Percentiles rank a stretch among this genome's conserved stretches.
These are phyloP conservation scores for Quercus variabilis DNA, from an alignment of 306 rosid species.

Conservation along the genomic window DNA sequence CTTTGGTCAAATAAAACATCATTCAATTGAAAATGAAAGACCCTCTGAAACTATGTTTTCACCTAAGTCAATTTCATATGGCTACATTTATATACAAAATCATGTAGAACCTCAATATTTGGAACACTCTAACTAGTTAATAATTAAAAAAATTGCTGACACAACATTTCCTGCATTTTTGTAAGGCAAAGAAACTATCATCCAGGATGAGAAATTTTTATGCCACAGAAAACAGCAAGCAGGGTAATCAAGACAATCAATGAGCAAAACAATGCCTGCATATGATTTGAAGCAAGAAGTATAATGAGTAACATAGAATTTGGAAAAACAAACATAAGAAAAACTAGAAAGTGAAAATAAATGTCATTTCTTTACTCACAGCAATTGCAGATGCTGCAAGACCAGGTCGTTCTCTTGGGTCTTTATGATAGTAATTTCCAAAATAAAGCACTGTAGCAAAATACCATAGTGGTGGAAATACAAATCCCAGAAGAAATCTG, in stretches of 20 bases:
- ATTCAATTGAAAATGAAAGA: not conserved
- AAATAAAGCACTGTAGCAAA: slow-evolving; percentile 29
- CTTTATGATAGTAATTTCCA: slow-evolving; percentile 17
- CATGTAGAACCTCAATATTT: not conserved
- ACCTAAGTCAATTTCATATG: not conserved
- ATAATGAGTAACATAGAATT: not conserved
- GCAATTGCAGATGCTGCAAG: slow-evolving; percentile 47
- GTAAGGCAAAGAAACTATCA: not conserved
- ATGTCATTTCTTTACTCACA: slow-evolving; percentile 13
- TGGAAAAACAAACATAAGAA: not conserved
- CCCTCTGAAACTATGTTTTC: not conserved
- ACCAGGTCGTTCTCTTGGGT: slow-evolving; percentile 41
- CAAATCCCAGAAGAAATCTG: slow-evolving; percentile 41
- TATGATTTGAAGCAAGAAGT: not conserved
- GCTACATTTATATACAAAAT: not conserved
- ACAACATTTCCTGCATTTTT: not conserved
- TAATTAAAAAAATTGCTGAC: too few relatives aligned
- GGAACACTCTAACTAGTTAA: too few relatives aligned
- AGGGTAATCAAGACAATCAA: slow-evolving; percentile 21
- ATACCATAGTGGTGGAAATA: slow-evolving; percentile 38
- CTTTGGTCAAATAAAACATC: not conserved
- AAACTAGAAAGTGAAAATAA: too few relatives aligned
- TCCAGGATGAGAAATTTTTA: not conserved
- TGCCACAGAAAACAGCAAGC: slow-evolving; percentile 22
- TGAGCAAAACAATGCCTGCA: slow-evolving; percentile 37